Base-by-base conservation (phyloP, 2,329 filamentous ascomycete genomes). In the Plectosphaerella sp. region DNA sequence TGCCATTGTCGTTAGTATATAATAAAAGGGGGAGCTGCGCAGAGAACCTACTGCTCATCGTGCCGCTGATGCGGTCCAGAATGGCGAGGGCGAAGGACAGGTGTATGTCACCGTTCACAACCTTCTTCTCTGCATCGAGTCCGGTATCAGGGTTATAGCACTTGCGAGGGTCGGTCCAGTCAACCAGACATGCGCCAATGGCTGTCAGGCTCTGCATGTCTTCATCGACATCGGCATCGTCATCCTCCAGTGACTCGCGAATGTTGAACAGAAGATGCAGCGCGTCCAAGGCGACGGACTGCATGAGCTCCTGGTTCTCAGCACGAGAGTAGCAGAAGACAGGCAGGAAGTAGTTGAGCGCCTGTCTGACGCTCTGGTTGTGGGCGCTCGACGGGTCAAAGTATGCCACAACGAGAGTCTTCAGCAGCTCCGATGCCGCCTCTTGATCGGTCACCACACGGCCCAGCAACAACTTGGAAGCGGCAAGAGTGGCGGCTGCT, bases 131-230 rank as follows among this genome's bases (percentile, higher is more conserved):
- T 1, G 74, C 75, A 47, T 88, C 82, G 53, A 73, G 71, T 1
- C 77, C 62, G 1, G 71, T 60, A 5, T 70, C 74, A 58, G 73
- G 78, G 52, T 67, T 79, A 70, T 72, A 88, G 72, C 73, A 89
- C 67, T 95, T 92, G 48, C 93, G 79, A 37, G 92, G 91, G 67
- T 97, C 93, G 0, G 93, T 97, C 94, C 93, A 97, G 66, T 97
- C 93, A 1, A 92, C 83, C 8, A 97, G 73, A 62, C 91, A 93
- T 3, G 89, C 84, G 1, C 89, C 91, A 53, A 96, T 89, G 3
- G 86, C 82, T 43, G 83, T 80, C 58, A 95, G 80, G 60, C 86
- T 84, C 9, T 93, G 88, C 84, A 95, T 91, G 58, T 84, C 86
- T 53, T 88, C 87, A 37, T 82, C 82, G 11, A 88, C 83, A 48